These are phyloP conservation scores for Spirogloea muscicola DNA, from an alignment of 139 green algal genomes.

Conservation along the genomic window DNA sequence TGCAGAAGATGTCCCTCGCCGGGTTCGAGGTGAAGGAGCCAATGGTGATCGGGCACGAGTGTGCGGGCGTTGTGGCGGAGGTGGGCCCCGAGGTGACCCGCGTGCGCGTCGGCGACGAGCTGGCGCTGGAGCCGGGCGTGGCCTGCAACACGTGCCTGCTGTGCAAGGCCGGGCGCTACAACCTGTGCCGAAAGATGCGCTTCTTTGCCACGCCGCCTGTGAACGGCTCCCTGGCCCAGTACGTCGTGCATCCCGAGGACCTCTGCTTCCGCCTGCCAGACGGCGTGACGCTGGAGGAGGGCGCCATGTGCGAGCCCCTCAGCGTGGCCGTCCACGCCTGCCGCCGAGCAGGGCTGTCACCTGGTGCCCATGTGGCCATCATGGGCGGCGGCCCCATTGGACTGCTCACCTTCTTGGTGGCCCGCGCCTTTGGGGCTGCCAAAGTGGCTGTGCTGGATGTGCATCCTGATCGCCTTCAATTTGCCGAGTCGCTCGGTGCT, in stretches of 20 bases:
- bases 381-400: conserved; percentile 63
- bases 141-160: conserved; percentile 25
- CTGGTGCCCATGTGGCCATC: conserved; percentile 54
- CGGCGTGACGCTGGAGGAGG: conserved; percentile 54
- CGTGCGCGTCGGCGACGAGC: conserved; percentile 12
- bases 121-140: conserved; percentile 42
- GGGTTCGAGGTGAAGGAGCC: conserved; percentile 21
- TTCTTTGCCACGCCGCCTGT: conserved; percentile 52
- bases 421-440: conserved; percentile 55
- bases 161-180: conserved; percentile 46
- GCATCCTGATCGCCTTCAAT: conserved; percentile 8
- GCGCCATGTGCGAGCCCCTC: conserved; percentile 64
- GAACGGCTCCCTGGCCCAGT: conserved; percentile 51
- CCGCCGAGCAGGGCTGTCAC: conserved; percentile 39
- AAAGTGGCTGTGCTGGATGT: conserved; percentile 54
- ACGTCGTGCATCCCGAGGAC: conserved; percentile 50
- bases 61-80: conserved; percentile 21
- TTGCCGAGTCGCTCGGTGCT: conserved; percentile 20
- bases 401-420: conserved; percentile 54
- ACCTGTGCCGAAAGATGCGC: conserved; percentile 30
- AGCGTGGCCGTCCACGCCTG: conserved; percentile 59
- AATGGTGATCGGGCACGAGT: conserved; percentile 39
- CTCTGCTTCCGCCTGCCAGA: conserved; percentile 61
- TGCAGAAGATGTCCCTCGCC: conserved; percentile 19
- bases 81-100: conserved; percentile 16